Conservation (phyloP, 2,329 filamentous ascomycete species). For the Gyromitra esculenta region DNA sequence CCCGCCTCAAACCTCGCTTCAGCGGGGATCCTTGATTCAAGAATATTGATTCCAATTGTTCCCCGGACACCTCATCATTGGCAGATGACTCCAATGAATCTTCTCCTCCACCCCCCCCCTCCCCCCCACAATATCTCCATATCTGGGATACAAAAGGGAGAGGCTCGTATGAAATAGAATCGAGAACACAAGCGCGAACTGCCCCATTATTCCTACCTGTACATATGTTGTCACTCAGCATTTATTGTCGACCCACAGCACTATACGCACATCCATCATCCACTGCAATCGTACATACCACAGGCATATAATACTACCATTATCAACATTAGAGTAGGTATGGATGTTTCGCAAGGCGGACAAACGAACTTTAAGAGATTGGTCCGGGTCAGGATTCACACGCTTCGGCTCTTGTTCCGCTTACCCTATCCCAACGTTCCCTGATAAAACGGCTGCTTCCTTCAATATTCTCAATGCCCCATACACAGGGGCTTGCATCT, state of each 20-base stretch:
- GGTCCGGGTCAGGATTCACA: slow-evolving; percentile 40
- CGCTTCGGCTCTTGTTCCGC: slow-evolving; percentile 47
- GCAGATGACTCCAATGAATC: slow-evolving; percentile 45
- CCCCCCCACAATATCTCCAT: slow-evolving; percentile 30
- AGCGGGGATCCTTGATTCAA: slow-evolving; percentile 50
- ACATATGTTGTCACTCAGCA: slow-evolving; percentile 24
- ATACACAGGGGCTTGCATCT: slow-evolving; percentile 41
- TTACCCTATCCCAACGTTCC: slow-evolving; percentile 49
- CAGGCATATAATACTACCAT: slow-evolving; percentile 34
- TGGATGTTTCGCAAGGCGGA: slow-evolving; percentile 41
- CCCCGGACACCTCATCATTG: slow-evolving; percentile 51
- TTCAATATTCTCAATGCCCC: slow-evolving; percentile 37
- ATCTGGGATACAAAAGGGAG: slow-evolving; percentile 29
- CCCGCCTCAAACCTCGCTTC: slow-evolving; percentile 52
- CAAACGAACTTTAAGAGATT: slow-evolving; percentile 48
- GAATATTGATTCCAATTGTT: slow-evolving; percentile 39
- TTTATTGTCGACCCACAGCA: slow-evolving; percentile 29
- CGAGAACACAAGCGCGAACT: slow-evolving; percentile 28
- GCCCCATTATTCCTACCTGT: slow-evolving; percentile 32
- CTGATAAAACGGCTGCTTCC: slow-evolving; percentile 47
- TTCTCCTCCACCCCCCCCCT: slow-evolving; percentile 6
- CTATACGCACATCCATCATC: slow-evolving; percentile 1
- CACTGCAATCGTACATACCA: slow-evolving; percentile 31
- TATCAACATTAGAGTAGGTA: slow-evolving; percentile 38
- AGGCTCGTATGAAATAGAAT: slow-evolving; percentile 37